Evolutionary conservation across 176 grass and related monocot species (phyloP), one percentile per base, ranked within the genome.

Genomic region (Echinochloa phyllopogon): DNA sequence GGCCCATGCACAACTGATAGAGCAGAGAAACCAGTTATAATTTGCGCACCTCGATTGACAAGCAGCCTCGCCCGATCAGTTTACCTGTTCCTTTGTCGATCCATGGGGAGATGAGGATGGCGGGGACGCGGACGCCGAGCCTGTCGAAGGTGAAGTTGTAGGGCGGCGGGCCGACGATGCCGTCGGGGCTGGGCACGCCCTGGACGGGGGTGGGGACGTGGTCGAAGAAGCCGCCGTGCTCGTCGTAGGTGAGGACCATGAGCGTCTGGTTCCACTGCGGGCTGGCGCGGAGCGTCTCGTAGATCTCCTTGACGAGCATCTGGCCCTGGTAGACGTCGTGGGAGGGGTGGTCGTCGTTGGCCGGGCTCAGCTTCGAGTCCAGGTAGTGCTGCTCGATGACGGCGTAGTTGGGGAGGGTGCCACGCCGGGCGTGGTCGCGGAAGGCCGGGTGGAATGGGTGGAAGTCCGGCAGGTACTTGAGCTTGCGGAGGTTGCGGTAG

Each of bases 311-410:
- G 74, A 99, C 50, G 20, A 99, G 76, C 87, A 91, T 71, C 80
- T 99, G 96, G 21, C 96, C 96, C 58, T 96, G 91, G 85, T 91
- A 96, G 10, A 99, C 96, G 75, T 99, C 96, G 81, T 99, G 96
- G 3, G 96, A 99, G 0, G 96, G 96, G 84, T 96, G 96, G 61
- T 99, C 96, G 75, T 99, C 96, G 67, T 84, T 95, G 61, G 91
- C 96, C 1, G 96, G 96, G 17, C 76, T 2, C 7, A 51, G 72
- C 71, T 91, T 88, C 42, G 88, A 89, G 80, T 99, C 96, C 78
- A 92, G 60, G 79, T 96, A 99, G 65, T 90, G 91, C 83, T 99
- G 96, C 87, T 99, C 96, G 38, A 99, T 72, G 13, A 99, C 96
- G 21, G 52, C 86, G 55, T 99, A 99, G 86, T 91, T 99, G 2